Evolutionary conservation across 2,329 filamentous ascomycete genomes (phyloP).

Genomic region (Mariannaea elegans): DNA sequence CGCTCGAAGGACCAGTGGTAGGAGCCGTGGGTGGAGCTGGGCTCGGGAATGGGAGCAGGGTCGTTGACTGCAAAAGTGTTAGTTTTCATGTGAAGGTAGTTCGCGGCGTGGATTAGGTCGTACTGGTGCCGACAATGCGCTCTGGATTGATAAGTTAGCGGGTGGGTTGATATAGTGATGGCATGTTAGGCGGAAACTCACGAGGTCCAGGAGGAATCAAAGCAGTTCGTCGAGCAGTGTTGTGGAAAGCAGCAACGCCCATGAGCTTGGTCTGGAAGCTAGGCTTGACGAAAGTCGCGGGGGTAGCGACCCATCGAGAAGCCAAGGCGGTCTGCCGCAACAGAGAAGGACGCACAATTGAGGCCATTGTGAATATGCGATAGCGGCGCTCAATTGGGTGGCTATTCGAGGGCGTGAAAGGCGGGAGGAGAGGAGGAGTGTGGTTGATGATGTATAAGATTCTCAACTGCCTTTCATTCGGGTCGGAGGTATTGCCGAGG

Average conservation of each 20-base stretch:
- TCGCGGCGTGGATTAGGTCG: slow-evolving; percentile 31
- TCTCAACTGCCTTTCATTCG: slow-evolving; percentile 31
- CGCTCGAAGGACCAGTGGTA: slow-evolving; percentile 99
- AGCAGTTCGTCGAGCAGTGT: slow-evolving; percentile 76
- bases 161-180: too few relatives aligned
- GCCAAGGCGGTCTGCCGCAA: slow-evolving; percentile 62
- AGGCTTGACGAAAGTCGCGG: slow-evolving; percentile 46
- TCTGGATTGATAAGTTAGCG: slow-evolving; percentile 67
- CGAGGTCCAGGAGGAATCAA: slow-evolving; percentile 89
- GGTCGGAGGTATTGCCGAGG: slow-evolving; percentile 58
- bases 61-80: slow-evolving; percentile 76
- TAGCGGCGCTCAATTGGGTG: slow-evolving; percentile 41
- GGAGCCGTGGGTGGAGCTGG: slow-evolving; percentile 84
- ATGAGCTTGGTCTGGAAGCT: slow-evolving; percentile 44
- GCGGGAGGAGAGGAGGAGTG: slow-evolving; percentile 16
- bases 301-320: slow-evolving; percentile 48
- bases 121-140: slow-evolving; percentile 79
- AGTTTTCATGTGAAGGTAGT: slow-evolving; percentile 33
- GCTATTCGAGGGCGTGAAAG: slow-evolving; percentile 31
- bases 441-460: slow-evolving; percentile 37
- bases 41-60: slow-evolving; percentile 75
- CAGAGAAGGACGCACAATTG: slow-evolving; percentile 63
- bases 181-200: slow-evolving; percentile 57
- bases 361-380: slow-evolving; percentile 58
- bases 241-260: slow-evolving; percentile 85